Evolutionary conservation across 352 stramenopile species (phyloP), one percentile per base, ranked within the genome.

Genomic region (Globisporangium cylindrosporum): DNA sequence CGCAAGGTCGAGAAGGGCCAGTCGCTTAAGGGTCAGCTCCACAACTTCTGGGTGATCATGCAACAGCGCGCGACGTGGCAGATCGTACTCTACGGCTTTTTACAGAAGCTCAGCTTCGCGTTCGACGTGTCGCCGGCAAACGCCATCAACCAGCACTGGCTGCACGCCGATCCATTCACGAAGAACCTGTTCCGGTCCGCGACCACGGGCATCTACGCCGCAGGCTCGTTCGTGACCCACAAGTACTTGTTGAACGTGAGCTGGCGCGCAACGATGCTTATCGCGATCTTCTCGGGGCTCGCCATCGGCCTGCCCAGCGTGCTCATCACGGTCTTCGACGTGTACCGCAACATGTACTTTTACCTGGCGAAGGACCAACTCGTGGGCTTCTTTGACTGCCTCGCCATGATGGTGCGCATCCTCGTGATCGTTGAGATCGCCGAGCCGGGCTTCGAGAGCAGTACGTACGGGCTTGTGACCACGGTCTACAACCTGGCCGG

Each of bases 401-500:
- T 94, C 53, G 77, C 75, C 0, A 89, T 92, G 75, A 90, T 94
- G 63, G 75, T 93, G n/a, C 73, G 80, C 9, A 88, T 89, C 61
- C 76, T 90, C n/a, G 82, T 90, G 34, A 87, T 89, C 18, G 79
- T 95, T 27, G 80, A 95, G 65, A 90, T 95, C 58, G 81, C 84
- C 3, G 86, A 93, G 59, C 74, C 83, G 6, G 82, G 84, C 0
- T 81, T 86, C n/a, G 87, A 95, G 68, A 91, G 83, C 68, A 86
- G 83, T 25, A 91, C 82, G 4, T 95, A 95, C 66, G 81, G 78
- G 3, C 70, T 93, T 20, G 76, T 93, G 55, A 95, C 87, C 57
- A 92, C 85, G 1, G 78, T 90, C 14, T 82, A 86, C 76, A 95
- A 92, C 66, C 78, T 93, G 29, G 83, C 84, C 4, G 77, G 84